phyloP scores from a whole-genome alignment of 371 early-diverging fungal genomes.

The Mortierella sp. region DNA sequence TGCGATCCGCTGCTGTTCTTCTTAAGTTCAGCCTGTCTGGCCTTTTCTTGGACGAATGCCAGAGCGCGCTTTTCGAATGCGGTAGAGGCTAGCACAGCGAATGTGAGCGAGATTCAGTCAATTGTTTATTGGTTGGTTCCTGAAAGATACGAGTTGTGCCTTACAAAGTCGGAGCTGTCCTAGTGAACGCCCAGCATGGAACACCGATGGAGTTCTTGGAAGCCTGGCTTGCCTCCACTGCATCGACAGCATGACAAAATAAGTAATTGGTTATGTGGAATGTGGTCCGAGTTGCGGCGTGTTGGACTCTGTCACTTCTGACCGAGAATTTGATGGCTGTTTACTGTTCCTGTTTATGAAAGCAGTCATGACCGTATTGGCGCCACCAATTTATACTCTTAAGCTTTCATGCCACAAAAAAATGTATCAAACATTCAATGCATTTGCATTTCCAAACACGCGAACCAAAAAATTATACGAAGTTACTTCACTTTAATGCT shows the following conservation, averaged over 20 bases:
- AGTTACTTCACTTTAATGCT: no score
- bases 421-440: no score
- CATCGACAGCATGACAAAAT: slow-evolving; percentile 1
- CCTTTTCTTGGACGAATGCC: slow-evolving; percentile 41
- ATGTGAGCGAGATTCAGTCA: slow-evolving; percentile 1
- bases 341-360: no score
- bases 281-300: no score
- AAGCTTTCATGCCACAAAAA: no score
- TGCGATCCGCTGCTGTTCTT: neutral
- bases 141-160: neutral
- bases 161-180: slow-evolving; percentile 1
- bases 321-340: no score
- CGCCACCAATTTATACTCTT: no score
- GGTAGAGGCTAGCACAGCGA: slow-evolving; percentile 24
- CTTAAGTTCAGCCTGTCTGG: slow-evolving; percentile 24
- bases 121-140: neutral
- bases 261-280: neutral
- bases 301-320: no score
- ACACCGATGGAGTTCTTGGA: neutral
- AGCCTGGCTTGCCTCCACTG: slow-evolving; percentile 4
- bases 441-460: no score
- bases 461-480: no score
- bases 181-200: neutral
- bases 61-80: slow-evolving; percentile 44
- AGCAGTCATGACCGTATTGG: no score